A percentile compares a stretch with the other conserved stretches of the same genome.
phyloP scores from a whole-genome alignment of 2,329 filamentous ascomycete species.

The Aspergillus fumigatus region DNA sequence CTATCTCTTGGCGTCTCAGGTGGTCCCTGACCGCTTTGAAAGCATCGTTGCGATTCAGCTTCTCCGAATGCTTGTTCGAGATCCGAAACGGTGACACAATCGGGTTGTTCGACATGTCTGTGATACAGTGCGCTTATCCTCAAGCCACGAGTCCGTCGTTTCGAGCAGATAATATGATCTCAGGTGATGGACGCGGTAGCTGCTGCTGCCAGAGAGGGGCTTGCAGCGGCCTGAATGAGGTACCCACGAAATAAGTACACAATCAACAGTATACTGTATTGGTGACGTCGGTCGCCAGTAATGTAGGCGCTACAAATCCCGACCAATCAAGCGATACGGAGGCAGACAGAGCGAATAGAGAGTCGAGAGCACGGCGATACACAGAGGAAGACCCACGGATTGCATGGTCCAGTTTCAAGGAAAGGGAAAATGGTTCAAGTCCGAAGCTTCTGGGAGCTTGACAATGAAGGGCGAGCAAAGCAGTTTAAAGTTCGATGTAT shows the following conservation, averaged over 20 bases:
- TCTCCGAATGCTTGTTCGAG: conserved; percentile 25
- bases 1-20: conserved; percentile 32
- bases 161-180: not conserved
- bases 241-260: not conserved
- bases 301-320: not conserved
- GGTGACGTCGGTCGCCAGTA: not conserved
- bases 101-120: conserved; percentile 13
- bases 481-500: not conserved
- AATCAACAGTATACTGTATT: not conserved
- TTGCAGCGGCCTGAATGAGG: not conserved
- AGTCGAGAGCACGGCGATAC: conserved; percentile 6
- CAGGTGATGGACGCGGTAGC: not conserved
- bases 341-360: conserved; percentile 3
- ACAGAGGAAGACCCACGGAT: conserved; percentile 14
- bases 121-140: not conserved
- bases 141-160: not conserved
- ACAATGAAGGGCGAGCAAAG: not conserved
- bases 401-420: conserved; percentile 16
- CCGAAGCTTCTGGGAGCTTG: not conserved
- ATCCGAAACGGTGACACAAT: conserved; percentile 29
- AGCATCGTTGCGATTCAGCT: conserved; percentile 31
- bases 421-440: not conserved
- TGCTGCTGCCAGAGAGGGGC: not conserved
- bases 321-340: conserved; percentile 9
- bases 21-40: conserved; percentile 32